These are phyloP conservation scores for Ceratobasidium sp. DNA, from an alignment of 1,284 basidiomycete species.

Conservation along the genomic window DNA sequence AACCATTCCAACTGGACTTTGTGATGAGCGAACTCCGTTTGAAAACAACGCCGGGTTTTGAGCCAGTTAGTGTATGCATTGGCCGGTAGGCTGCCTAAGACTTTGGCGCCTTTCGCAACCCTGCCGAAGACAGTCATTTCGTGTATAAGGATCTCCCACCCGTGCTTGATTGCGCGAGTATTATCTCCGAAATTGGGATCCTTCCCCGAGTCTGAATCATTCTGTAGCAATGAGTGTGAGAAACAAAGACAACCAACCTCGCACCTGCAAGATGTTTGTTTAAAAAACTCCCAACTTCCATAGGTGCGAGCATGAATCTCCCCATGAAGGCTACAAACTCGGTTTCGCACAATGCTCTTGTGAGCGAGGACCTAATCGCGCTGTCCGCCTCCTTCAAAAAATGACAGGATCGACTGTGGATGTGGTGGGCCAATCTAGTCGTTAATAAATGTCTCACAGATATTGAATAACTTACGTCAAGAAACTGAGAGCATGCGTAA, in stretches of 20 bases:
- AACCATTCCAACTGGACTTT: background rate
- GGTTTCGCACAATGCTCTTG: slow-evolving; percentile 1
- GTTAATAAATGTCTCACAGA: background rate
- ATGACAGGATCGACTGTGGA: background rate
- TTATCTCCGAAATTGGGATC: background rate
- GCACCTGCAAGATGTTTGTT: background rate
- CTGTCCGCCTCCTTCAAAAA: background rate
- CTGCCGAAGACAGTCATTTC: background rate
- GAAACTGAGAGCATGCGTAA: background rate
- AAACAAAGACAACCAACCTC: background rate
- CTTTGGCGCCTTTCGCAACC: background rate
- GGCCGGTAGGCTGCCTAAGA: background rate
- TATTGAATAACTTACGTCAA: background rate
- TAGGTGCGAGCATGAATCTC: background rate
- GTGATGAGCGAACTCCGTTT: background rate
- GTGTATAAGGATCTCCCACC: background rate
- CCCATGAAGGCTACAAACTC: slow-evolving; percentile 3
- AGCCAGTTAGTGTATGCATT: background rate
- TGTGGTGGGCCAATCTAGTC: too few species aligned
- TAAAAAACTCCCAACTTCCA: background rate
- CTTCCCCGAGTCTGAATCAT: background rate
- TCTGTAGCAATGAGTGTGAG: background rate
- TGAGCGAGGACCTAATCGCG: background rate
- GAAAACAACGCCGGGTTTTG: slow-evolving; percentile 11
- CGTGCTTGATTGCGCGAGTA: background rate